Conservation (phyloP, 106 monocot species). For the Apostasia shenzhenica region DNA sequence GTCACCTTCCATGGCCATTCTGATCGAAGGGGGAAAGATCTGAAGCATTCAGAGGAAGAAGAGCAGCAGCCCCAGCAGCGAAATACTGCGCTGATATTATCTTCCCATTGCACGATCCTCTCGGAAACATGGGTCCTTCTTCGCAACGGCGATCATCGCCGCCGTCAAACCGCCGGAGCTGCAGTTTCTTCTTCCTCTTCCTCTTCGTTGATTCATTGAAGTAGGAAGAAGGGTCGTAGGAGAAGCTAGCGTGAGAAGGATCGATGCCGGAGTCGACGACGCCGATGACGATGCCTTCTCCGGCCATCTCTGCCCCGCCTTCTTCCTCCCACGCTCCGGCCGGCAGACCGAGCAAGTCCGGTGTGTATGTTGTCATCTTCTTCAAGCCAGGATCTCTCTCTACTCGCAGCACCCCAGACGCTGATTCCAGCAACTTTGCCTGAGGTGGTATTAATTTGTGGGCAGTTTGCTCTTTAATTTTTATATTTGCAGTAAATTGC, state of each 20-base stretch:
- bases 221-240: slow-evolving; percentile 20
- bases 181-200: not conserved
- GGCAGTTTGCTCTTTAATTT: too few species aligned
- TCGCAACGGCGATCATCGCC: slow-evolving; percentile 21
- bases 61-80: slow-evolving; percentile 33
- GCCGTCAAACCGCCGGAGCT: not conserved
- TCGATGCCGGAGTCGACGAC: slow-evolving; percentile 78
- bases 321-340: slow-evolving; percentile 26
- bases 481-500: too few species aligned
- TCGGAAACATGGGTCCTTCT: slow-evolving; percentile 28
- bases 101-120: slow-evolving; percentile 81
- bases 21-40: slow-evolving; percentile 65
- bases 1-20: slow-evolving; percentile 74
- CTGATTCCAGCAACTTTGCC: slow-evolving; percentile 27
- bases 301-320: slow-evolving; percentile 22
- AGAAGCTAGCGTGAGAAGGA: slow-evolving; percentile 74
- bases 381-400: slow-evolving; percentile 42
- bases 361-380: slow-evolving; percentile 74
- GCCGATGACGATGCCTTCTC: slow-evolving; percentile 68
- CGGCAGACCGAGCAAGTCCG: slow-evolving; percentile 42
- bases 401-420: slow-evolving; percentile 26
- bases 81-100: slow-evolving; percentile 65
- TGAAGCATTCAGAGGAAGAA: slow-evolving; percentile 28
- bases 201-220: too few species aligned
- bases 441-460: too few species aligned